phyloP scores from a whole-genome alignment of 1,139 yeast genomes.

The Zygoascus hellenicus region DNA sequence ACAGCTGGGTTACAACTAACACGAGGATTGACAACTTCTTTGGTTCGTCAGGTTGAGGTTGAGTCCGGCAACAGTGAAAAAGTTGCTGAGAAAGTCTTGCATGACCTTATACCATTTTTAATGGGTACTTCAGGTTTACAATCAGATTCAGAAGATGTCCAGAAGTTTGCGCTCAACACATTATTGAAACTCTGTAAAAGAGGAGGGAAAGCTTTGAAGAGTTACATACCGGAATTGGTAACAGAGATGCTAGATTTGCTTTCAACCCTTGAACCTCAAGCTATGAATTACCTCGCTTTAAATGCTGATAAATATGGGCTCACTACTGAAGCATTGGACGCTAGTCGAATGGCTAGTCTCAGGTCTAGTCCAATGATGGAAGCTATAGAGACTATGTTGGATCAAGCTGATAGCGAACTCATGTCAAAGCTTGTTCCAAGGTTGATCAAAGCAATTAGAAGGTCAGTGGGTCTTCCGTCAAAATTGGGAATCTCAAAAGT shows the following conservation, averaged over 20 bases:
- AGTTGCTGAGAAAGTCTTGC: constrained; percentile 50
- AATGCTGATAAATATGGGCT: constrained; percentile 87
- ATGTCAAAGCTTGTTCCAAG: constrained; percentile 49
- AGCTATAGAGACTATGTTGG: constrained; percentile 68
- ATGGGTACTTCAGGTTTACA: constrained; percentile 73
- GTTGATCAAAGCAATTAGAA: constrained; percentile 47
- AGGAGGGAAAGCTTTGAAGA: constrained; percentile 53
- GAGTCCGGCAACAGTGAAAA: constrained; percentile 36
- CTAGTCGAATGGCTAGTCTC: constrained; percentile 65
- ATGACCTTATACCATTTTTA: constrained; percentile 68
- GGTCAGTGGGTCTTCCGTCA: constrained; percentile 84
- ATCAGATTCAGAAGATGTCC: constrained; percentile 83
- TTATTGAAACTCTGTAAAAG: constrained; percentile 63
- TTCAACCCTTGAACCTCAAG: constrained; percentile 90
- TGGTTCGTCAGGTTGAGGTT: constrained; percentile 53
- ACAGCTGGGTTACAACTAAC: constrained; percentile 71
- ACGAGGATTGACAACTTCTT: constrained; percentile 55
- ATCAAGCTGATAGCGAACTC: constrained; percentile 34
- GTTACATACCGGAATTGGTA: constrained; percentile 63
- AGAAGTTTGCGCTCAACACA: constrained; percentile 68
- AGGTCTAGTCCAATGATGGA: constrained; percentile 87
- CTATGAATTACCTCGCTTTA: constrained; percentile 74
- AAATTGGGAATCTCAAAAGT: constrained; percentile 84
- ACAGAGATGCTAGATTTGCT: constrained; percentile 65
- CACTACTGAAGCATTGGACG: constrained; percentile 66